Percentiles rank a stretch among this genome's conserved stretches.
Evolutionary conservation across 371 early-diverging fungal genomes (phyloP).

Genomic region (Mucor indicus): DNA sequence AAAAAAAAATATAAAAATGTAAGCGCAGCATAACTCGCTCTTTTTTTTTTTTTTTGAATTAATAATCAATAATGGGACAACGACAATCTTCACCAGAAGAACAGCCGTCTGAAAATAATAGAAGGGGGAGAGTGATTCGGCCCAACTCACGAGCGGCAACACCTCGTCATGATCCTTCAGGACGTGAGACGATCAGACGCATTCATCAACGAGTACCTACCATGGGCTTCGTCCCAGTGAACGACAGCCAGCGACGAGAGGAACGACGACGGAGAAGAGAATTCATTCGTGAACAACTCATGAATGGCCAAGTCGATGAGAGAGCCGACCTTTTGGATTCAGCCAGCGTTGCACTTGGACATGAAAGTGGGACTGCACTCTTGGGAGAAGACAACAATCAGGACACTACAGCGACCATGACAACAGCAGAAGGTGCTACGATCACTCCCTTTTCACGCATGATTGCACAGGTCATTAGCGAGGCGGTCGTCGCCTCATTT

Average conservation of each 20-base stretch:
- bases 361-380: not conserved
- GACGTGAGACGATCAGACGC: too few species aligned
- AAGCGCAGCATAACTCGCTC: too few species aligned
- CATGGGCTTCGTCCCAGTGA: not conserved
- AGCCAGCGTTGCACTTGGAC: not conserved
- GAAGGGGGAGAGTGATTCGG: constrained; percentile 3
- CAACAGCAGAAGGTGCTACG: not conserved
- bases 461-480: constrained; percentile 21
- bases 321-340: not conserved
- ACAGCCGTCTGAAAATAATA: not conserved
- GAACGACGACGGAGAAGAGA: constrained; percentile 13
- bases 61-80: constrained; percentile 15
- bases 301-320: not conserved
- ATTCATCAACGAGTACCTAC: not conserved
- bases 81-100: constrained; percentile 13
- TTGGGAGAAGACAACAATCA: not conserved
- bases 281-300: constrained; percentile 2
- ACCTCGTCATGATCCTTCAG: too few species aligned
- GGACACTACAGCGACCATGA: not conserved
- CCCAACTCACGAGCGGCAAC: constrained; percentile 1
- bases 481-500: constrained; percentile 18
- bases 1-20: not conserved
- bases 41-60: not conserved
- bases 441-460: constrained; percentile 18
- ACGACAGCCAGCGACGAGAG: constrained; percentile 13